These are phyloP conservation scores for Nyctanthes arbortristis DNA, from an alignment of 257 asterid species.

Conservation along the genomic window DNA sequence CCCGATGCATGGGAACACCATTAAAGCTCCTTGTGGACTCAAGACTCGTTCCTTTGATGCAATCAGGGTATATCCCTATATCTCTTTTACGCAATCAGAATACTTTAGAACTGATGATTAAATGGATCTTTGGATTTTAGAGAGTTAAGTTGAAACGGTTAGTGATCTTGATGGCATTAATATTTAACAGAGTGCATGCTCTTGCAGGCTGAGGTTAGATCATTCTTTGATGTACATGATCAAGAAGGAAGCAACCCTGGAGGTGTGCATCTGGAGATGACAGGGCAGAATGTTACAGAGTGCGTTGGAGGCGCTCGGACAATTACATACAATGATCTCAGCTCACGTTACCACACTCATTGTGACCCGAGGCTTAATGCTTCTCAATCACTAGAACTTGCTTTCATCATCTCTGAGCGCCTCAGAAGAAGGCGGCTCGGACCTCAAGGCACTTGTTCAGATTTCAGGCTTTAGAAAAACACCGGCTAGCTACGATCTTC, in stretches of 20 bases:
- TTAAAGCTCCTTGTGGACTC: slow-evolving; percentile 68
- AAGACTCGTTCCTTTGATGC: slow-evolving; percentile 80
- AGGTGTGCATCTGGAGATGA: slow-evolving; percentile 85
- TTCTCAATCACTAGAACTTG: slow-evolving; percentile 78
- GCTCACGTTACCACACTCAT: slow-evolving; percentile 74
- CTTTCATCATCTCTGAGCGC: slow-evolving; percentile 66
- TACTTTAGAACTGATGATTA: not conserved
- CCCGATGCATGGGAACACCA: slow-evolving; percentile 78
- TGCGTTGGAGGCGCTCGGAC: slow-evolving; percentile 74
- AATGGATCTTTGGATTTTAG: not conserved
- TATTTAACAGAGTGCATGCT: not conserved
- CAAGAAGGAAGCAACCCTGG: slow-evolving; percentile 85
- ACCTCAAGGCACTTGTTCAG: slow-evolving; percentile 35
- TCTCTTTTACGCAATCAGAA: not conserved
- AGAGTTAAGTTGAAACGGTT: not conserved
- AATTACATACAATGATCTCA: slow-evolving; percentile 61
- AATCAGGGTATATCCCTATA: slow-evolving; percentile 48
- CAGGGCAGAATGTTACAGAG: slow-evolving; percentile 80
- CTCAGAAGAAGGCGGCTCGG: slow-evolving; percentile 68
- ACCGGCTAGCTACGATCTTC: not conserved
- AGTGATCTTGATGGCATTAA: not conserved
- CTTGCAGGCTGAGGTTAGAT: slow-evolving; percentile 64
- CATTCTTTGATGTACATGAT: slow-evolving; percentile 81
- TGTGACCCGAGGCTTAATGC: slow-evolving; percentile 81
- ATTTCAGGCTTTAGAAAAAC: slow-evolving; percentile 32